Evolutionary conservation across 225 moss, liverwort and hornwort species (phyloP).

Genomic region (Lunularia cruciata): DNA sequence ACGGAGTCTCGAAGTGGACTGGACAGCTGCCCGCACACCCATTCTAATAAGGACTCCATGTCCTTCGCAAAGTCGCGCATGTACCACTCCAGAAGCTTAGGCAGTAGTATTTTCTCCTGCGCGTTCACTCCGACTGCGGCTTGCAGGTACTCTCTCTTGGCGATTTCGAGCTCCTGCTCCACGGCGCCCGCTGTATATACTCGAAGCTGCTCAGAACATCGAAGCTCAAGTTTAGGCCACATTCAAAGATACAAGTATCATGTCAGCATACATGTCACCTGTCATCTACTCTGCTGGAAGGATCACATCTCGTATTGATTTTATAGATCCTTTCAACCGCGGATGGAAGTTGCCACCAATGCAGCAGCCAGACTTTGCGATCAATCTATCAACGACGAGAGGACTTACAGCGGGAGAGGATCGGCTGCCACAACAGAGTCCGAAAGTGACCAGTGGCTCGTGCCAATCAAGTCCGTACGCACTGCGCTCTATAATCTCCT

Average conservation of each 20-base stretch:
- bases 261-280: background rate
- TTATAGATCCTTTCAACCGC: too few relatives aligned
- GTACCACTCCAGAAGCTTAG: conserved; percentile 57
- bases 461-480: conserved; percentile 52
- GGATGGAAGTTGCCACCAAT: too few relatives aligned
- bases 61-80: conserved; percentile 60
- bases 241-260: conserved; percentile 1
- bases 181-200: conserved; percentile 45
- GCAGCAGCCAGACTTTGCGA: too few relatives aligned
- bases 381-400: background rate
- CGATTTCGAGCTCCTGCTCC: conserved; percentile 47
- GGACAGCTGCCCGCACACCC: conserved; percentile 48
- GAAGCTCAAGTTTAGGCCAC: too few relatives aligned
- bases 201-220: conserved; percentile 38
- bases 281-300: background rate
- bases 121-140: conserved; percentile 47
- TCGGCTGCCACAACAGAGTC: conserved; percentile 54
- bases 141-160: conserved; percentile 53
- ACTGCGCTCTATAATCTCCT: conserved; percentile 47
- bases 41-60: conserved; percentile 51
- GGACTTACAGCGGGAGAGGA: conserved; percentile 52
- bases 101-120: conserved; percentile 42
- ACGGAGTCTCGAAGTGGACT: conserved; percentile 38
- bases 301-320: too few relatives aligned
- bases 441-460: conserved; percentile 54